These are phyloP conservation scores for Fusarium longipes DNA, from an alignment of 2,329 filamentous ascomycete genomes.

Conservation along the genomic window DNA sequence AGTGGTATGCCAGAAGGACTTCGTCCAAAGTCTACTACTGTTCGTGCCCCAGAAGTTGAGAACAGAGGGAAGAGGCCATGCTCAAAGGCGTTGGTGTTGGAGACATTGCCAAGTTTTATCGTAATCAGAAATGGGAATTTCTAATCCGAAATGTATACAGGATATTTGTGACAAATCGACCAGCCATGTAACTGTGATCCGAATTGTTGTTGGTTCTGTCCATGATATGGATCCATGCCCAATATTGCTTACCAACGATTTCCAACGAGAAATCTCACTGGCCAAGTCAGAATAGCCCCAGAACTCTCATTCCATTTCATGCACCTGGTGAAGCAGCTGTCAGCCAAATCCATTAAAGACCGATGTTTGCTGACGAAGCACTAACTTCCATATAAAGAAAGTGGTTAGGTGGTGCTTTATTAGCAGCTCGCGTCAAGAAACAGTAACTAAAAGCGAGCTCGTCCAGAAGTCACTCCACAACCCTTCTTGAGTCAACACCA, in stretches of 20 bases:
- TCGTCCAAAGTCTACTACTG: not conserved
- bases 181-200: not conserved
- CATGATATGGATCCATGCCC: not conserved
- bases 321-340: not conserved
- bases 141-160: not conserved
- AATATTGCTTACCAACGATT: not conserved
- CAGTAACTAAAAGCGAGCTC: not conserved
- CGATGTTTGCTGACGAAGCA: constrained; percentile 30
- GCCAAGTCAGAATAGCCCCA: not conserved
- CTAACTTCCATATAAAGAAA: no score
- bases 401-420: constrained; percentile 7
- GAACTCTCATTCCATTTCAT: not conserved
- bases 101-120: not conserved
- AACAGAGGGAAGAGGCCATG: not conserved
- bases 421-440: not conserved
- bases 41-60: not conserved
- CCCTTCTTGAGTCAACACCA: not conserved
- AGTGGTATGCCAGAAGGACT: not conserved
- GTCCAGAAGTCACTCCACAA: not conserved
- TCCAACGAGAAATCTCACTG: not conserved
- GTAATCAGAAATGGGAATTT: not conserved
- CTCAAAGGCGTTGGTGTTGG: not conserved
- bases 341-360: not conserved
- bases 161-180: not conserved
- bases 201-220: not conserved